Conservation (phyloP, 192 early-diverging fungal genomes). For the Coemansia sp. region DNA sequence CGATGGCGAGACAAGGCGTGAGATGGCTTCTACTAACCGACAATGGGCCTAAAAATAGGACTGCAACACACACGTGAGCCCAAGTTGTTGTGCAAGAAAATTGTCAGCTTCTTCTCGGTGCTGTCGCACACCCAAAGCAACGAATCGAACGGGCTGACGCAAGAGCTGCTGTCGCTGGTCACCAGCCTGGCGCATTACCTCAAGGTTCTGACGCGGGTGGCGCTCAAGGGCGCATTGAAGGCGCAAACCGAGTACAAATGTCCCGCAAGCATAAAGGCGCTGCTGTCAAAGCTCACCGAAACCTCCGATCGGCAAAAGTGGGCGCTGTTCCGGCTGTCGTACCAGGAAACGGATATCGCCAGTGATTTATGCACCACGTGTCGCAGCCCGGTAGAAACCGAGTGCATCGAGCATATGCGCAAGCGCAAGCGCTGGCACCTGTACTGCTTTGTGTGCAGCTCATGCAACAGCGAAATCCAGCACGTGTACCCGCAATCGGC, state of each 20-base stretch:
- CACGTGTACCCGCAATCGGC: conserved; percentile 57
- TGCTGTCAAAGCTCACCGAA: conserved; percentile 77
- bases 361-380: conserved; percentile 83
- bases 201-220: conserved; percentile 86
- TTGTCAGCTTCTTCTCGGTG: conserved; percentile 91
- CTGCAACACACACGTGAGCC: conserved; percentile 84
- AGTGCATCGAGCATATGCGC: conserved; percentile 67
- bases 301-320: conserved; percentile 58
- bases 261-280: conserved; percentile 54
- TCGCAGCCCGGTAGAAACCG: conserved; percentile 78
- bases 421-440: conserved; percentile 74
- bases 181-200: conserved; percentile 89
- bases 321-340: conserved; percentile 41
- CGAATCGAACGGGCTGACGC: conserved; percentile 59
- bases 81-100: conserved; percentile 92
- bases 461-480: conserved; percentile 58
- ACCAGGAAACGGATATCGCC: conserved; percentile 61
- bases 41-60: conserved; percentile 17
- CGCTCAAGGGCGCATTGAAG: conserved; percentile 82
- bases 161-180: conserved; percentile 86
- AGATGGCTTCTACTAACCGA: not conserved
- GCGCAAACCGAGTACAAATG: conserved; percentile 54
- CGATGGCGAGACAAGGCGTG: not conserved
- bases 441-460: conserved; percentile 77
- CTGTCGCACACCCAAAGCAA: conserved; percentile 70